phyloP scores from a whole-genome alignment of 148 eudicot genomes.

The Silene latifolia region DNA sequence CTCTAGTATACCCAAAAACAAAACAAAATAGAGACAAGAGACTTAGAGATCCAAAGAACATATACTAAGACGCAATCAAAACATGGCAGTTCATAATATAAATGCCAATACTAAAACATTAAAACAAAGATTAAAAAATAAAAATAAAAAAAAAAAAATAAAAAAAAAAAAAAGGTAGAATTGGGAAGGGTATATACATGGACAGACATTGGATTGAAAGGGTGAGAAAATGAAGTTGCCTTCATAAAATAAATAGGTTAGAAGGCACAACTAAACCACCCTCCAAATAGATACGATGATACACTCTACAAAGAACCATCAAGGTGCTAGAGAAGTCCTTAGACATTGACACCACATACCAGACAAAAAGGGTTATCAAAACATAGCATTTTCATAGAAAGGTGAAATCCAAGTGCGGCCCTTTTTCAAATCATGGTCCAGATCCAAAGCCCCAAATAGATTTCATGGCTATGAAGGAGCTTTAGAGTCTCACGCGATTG shows the following conservation, averaged over 20 bases:
- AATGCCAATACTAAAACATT: background rate
- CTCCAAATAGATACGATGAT: background rate
- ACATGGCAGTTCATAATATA: background rate
- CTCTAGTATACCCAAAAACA: slow-evolving; percentile 42
- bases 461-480: background rate
- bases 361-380: background rate
- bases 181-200: background rate
- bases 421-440: background rate
- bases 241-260: background rate
- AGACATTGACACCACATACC: background rate
- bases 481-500: background rate
- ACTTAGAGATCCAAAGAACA: slow-evolving; percentile 10
- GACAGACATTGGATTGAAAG: background rate
- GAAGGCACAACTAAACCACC: background rate
- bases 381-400: background rate
- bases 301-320: background rate
- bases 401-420: background rate
- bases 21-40: background rate
- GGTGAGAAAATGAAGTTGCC: background rate
- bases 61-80: background rate
- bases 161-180: too few species aligned
- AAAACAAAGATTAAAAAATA: background rate
- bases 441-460: background rate
- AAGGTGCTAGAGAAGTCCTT: background rate
- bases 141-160: too few species aligned